phyloP scores from a whole-genome alignment of 768 basidiomycete genomes.

The Tricholoma flavovirens region DNA sequence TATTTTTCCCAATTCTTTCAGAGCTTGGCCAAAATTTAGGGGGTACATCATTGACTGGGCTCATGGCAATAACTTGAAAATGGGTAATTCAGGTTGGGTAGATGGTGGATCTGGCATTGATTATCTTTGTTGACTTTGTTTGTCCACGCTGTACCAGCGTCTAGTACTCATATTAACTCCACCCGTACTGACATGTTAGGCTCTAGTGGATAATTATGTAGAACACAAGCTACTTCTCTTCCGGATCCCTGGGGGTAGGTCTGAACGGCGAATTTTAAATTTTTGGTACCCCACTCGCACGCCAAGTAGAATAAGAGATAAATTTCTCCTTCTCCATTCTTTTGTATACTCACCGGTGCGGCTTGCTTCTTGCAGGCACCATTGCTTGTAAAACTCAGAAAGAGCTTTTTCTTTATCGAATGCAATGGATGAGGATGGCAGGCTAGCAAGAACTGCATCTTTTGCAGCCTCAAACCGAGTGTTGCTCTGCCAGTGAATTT shows the following conservation, averaged over 20 bases:
- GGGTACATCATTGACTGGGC: too few relatives aligned
- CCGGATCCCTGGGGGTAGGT: constrained; percentile 18
- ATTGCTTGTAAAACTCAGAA: constrained; percentile 67
- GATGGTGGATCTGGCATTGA: too few relatives aligned
- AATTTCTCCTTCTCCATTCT: constrained; percentile 65
- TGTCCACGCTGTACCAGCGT: too few relatives aligned
- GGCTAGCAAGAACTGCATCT: constrained; percentile 46
- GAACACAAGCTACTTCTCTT: constrained; percentile 10
- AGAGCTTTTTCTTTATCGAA: constrained; percentile 64
- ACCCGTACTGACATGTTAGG: too few relatives aligned
- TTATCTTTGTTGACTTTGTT: too few relatives aligned
- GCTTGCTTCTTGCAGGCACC: constrained; percentile 64
- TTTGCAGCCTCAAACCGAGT: constrained; percentile 73
- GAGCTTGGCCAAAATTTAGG: too few relatives aligned
- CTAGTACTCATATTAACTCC: too few relatives aligned
- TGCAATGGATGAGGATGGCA: constrained; percentile 44
- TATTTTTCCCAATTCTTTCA: too few relatives aligned
- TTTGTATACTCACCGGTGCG: constrained; percentile 54
- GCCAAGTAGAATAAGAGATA: constrained; percentile 49
- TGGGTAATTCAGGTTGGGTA: too few relatives aligned
- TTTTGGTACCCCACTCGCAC: constrained; percentile 49
- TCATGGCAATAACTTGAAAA: too few relatives aligned
- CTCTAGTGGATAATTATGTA: too few relatives aligned
- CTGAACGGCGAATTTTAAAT: constrained; percentile 28
- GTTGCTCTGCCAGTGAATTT: constrained; percentile 53